Percentiles rank a stretch among this genome's conserved stretches.
These are phyloP conservation scores for Acanthamoeba triangularis DNA, from an alignment of 208 protist genomes.

Conservation along the genomic window DNA sequence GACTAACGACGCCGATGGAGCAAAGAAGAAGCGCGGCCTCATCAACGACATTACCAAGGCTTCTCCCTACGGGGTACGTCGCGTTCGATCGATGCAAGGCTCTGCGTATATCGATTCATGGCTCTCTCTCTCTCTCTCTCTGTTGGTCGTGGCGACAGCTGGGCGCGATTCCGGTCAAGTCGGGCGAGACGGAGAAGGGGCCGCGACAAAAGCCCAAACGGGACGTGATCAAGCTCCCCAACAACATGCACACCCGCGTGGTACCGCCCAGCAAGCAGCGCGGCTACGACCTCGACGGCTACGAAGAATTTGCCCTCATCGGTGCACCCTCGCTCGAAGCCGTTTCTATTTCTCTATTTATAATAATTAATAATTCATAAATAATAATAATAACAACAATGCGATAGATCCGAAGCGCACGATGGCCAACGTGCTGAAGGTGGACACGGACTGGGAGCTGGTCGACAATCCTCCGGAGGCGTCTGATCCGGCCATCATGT, in stretches of 20 bases:
- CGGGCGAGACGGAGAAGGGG: slow-evolving; percentile 7
- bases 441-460: slow-evolving; percentile 51
- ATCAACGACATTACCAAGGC: slow-evolving; percentile 39
- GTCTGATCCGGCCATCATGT: slow-evolving; percentile 5
- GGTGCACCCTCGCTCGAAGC: not conserved
- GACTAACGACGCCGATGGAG: not conserved
- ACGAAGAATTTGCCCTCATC: slow-evolving; percentile 44
- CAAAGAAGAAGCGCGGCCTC: slow-evolving; percentile 11
- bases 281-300: slow-evolving; percentile 44
- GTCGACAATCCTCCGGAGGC: slow-evolving; percentile 12
- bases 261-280: slow-evolving; percentile 45
- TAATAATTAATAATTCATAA: not conserved
- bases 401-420: slow-evolving; percentile 12
- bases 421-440: slow-evolving; percentile 8
- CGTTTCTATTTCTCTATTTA: not conserved
- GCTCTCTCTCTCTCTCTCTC: not conserved
- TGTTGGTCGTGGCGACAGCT: slow-evolving; percentile 5
- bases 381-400: not conserved
- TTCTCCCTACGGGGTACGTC: not conserved
- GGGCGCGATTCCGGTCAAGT: slow-evolving; percentile 1
- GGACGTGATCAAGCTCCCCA: slow-evolving; percentile 43
- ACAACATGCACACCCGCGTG: slow-evolving; percentile 41
- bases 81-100: too few species aligned
- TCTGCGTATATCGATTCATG: not conserved
- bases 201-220: not conserved